phyloP scores from a whole-genome alignment of 2,329 filamentous ascomycete genomes.

The Colletotrichum cereale region DNA sequence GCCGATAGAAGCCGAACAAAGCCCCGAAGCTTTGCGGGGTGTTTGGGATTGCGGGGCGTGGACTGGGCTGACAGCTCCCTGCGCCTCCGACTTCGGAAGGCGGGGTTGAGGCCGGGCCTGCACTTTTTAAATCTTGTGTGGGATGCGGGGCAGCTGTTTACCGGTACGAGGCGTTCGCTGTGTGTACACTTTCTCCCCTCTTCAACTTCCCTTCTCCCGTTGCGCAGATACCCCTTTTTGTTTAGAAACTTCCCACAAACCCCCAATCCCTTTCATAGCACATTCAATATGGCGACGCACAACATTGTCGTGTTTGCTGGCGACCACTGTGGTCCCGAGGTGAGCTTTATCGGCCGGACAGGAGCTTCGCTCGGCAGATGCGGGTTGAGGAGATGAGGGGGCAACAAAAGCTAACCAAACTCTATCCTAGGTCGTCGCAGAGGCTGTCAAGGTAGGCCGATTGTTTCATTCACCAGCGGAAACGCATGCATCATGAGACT shows the following conservation, averaged over 20 bases:
- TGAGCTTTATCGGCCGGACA: constrained; percentile 48
- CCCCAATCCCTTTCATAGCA: not conserved
- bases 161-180: not conserved
- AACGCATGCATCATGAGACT: constrained; percentile 24
- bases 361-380: constrained; percentile 17
- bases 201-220: constrained; percentile 5
- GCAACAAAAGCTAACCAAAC: constrained; percentile 27
- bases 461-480: not conserved
- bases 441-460: constrained; percentile 81
- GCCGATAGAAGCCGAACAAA: constrained; percentile 30
- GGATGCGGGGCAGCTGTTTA: constrained; percentile 39
- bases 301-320: constrained; percentile 86
- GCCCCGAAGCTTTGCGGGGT: constrained; percentile 19
- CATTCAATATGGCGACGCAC: constrained; percentile 71
- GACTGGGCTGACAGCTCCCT: not conserved
- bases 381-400: constrained; percentile 14
- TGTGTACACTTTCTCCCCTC: constrained; percentile 1
- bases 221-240: constrained; percentile 25
- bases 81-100: constrained; percentile 54
- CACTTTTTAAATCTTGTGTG: constrained; percentile 40
- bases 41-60: constrained; percentile 13
- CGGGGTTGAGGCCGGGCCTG: constrained; percentile 48
- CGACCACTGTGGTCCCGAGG: constrained; percentile 90
- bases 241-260: not conserved
- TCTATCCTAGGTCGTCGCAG: constrained; percentile 74